phyloP scores from a whole-genome alignment of 1,284 basidiomycete genomes.

The Sanguinoderma infundibulare region DNA sequence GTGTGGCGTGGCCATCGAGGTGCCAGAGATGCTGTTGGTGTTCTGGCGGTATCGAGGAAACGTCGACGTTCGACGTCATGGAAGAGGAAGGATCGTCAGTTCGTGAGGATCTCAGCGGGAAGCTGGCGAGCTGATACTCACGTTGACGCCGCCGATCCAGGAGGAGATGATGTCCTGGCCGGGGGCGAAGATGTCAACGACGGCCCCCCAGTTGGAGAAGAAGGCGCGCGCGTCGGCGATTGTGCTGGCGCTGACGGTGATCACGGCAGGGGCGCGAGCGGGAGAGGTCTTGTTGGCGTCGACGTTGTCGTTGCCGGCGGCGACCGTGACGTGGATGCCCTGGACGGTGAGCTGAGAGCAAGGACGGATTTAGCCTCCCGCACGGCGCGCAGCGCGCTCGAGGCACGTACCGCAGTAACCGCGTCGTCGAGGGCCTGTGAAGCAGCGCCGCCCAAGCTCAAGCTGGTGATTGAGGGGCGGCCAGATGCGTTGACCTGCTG shows the following conservation, averaged over 20 bases:
- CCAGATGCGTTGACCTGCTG: slow-evolving; percentile 49
- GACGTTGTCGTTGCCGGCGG: slow-evolving; percentile 35
- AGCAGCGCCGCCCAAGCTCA: slow-evolving; percentile 74
- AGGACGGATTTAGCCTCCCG: neutral
- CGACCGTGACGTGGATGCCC: slow-evolving; percentile 38
- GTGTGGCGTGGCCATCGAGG: slow-evolving; percentile 40
- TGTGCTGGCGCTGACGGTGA: slow-evolving; percentile 68
- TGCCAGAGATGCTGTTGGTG: slow-evolving; percentile 38
- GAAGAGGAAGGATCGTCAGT: neutral
- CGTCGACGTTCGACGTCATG: neutral
- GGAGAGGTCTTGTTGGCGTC: slow-evolving; percentile 33
- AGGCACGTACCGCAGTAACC: slow-evolving; percentile 40
- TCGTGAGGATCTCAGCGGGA: neutral
- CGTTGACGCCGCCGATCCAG: slow-evolving; percentile 30
- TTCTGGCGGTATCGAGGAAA: slow-evolving; percentile 4
- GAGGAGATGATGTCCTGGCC: slow-evolving; percentile 38
- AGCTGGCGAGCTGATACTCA: slow-evolving; percentile 1
- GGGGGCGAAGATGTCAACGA: slow-evolving; percentile 40
- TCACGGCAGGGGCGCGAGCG: slow-evolving; percentile 42
- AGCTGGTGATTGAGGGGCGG: slow-evolving; percentile 69
- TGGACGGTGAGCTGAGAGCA: slow-evolving; percentile 24
- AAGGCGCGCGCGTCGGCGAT: slow-evolving; percentile 49
- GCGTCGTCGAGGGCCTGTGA: slow-evolving; percentile 67
- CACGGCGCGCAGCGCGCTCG: neutral
- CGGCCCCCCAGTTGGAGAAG: slow-evolving; percentile 41